Base-by-base conservation (phyloP, 1,284 basidiomycete genomes). In the Cutaneotrichosporon cyanovorans region DNA sequence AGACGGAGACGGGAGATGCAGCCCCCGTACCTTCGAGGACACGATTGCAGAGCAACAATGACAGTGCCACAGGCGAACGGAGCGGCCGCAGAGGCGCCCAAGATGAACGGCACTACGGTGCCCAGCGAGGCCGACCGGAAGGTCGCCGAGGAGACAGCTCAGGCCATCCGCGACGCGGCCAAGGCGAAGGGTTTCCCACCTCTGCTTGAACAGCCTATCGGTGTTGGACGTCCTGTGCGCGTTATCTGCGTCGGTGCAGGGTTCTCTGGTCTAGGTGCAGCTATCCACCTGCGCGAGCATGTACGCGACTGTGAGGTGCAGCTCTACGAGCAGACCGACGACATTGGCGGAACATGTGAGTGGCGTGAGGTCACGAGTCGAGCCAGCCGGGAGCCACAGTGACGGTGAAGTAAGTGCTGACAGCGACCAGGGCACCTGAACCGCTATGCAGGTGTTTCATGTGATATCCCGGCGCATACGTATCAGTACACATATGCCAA, bases 391-490 rank as follows among this genome's bases (percentile, higher is more conserved):
- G n/a, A n/a, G 18, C 32, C 22, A 11, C 21, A n/a, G 33, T 46
- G 23, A 35, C 25, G n/a, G n/a, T n/a, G 12, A 28, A 28, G 25
- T 12, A 28, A 15, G 9, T 4, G 14, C n/a, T 5, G 7, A 30
- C 32, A 34, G n/a, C 33, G 7, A 3, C 4, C 30, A 51, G 50
- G 50, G 62, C 57, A 59, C 49, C 47, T 46, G 46, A 65, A 65
- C 49, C 45, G 46, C 4, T 65, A 65, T 45, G 58, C 60, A 9
- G 62, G 62, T 10, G 55, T 49, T n/a, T 42, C 55, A 16, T 62
- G 62, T 40, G 62, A 63, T 33, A 59, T 61, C 21, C 61, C 61
- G 2, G 60, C 62, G 6, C 50, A 57, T 37, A 56, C 58, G 31
- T 61, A 61, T 43, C 53, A 58, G 45, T 55, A 37, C 36, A 35